A percentile compares a stretch with the other conserved stretches of the same genome.
phyloP scores from a whole-genome alignment of 148 eudicot genomes.

The Persicaria tinctoria region DNA sequence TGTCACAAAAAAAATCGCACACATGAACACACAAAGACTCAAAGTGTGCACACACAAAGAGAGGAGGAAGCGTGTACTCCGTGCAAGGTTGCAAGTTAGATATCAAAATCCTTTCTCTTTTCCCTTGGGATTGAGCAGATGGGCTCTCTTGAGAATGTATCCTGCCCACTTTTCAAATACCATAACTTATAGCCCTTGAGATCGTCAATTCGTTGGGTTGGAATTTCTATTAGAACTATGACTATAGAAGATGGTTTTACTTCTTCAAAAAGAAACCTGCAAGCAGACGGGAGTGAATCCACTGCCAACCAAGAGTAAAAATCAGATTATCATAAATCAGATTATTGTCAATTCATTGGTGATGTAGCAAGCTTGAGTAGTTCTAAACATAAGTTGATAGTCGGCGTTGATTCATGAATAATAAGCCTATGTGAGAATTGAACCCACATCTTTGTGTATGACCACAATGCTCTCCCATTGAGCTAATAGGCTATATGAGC shows the following conservation, averaged over 20 bases:
- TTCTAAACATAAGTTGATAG: too few species aligned
- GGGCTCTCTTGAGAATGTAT: slow-evolving; percentile 49
- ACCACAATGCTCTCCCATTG: too few species aligned
- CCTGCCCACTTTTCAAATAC: slow-evolving; percentile 57
- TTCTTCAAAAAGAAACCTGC: slow-evolving; percentile 84
- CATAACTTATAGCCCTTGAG: slow-evolving; percentile 84
- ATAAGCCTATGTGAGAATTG: too few species aligned
- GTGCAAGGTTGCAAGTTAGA: slow-evolving; percentile 73
- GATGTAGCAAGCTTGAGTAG: too few species aligned
- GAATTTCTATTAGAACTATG: slow-evolving; percentile 57
- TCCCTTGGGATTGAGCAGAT: slow-evolving; percentile 44
- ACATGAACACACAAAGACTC: too few species aligned
- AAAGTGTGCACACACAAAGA: too few species aligned
- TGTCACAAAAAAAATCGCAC: too few species aligned
- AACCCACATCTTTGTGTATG: too few species aligned
- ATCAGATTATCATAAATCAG: not conserved
- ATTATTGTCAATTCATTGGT: too few species aligned
- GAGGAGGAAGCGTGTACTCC: slow-evolving; percentile 48
- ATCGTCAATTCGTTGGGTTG: slow-evolving; percentile 27
- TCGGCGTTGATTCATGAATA: too few species aligned
- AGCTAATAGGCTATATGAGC: too few species aligned
- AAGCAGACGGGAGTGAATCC: slow-evolving; percentile 83
- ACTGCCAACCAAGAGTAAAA: slow-evolving; percentile 39
- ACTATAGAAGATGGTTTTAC: slow-evolving; percentile 63
- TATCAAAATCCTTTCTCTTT: slow-evolving; percentile 48